These are phyloP conservation scores for Zea luxurians DNA, from an alignment of 176 grass and related monocot genomes.

Conservation along the genomic window DNA sequence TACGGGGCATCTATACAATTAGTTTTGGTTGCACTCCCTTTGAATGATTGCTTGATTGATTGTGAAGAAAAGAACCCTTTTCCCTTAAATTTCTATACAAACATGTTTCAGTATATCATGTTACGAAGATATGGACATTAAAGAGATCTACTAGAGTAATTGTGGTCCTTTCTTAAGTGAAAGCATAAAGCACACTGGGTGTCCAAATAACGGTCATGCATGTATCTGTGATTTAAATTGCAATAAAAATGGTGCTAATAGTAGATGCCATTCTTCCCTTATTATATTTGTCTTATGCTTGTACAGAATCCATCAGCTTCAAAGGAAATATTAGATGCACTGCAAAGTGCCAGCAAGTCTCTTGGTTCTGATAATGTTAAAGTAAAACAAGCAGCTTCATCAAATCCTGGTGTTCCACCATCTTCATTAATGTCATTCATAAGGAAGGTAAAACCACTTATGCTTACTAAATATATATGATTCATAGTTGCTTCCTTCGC, in stretches of 20 bases:
- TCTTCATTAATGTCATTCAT: slow-evolving; percentile 88
- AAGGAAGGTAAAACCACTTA: slow-evolving; percentile 64
- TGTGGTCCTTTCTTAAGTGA: slow-evolving; percentile 14
- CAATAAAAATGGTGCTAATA: neutral
- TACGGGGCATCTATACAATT: neutral
- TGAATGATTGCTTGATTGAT: neutral
- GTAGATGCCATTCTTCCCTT: slow-evolving; percentile 10
- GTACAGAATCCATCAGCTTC: slow-evolving; percentile 62
- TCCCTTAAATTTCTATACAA: neutral
- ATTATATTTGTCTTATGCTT: slow-evolving; percentile 40
- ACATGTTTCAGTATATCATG: slow-evolving; percentile 22
- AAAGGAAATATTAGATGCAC: slow-evolving; percentile 70
- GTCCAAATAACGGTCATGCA: neutral
- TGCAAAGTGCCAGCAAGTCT: slow-evolving; percentile 74
- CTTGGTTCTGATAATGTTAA: slow-evolving; percentile 91
- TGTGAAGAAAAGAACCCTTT: neutral
- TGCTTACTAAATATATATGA: slow-evolving; percentile 22
- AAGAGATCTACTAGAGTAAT: slow-evolving; percentile 19
- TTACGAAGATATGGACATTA: slow-evolving; percentile 10
- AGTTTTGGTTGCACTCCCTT: neutral
- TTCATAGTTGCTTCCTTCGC: neutral
- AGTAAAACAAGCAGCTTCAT: slow-evolving; percentile 61
- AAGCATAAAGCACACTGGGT: neutral
- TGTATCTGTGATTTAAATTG: slow-evolving; percentile 8
- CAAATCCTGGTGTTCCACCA: slow-evolving; percentile 95